Base-by-base conservation (phyloP, 2,329 filamentous ascomycete species). In the Apiospora arundinis region DNA sequence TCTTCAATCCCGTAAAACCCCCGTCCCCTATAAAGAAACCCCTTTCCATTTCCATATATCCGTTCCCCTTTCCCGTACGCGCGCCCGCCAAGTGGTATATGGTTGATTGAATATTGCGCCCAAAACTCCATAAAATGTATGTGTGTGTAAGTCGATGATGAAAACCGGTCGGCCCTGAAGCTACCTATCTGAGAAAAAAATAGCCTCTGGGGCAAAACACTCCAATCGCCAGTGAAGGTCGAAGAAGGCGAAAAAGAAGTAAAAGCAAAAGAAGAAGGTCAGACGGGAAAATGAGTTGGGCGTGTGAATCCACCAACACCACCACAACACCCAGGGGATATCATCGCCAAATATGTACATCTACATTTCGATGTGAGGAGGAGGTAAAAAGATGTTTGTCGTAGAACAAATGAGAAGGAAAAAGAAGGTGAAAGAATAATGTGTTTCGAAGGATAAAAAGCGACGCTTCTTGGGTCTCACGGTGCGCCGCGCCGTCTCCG, bases 401-500 rank as follows among this genome's bases (percentile, higher is more conserved):
- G 18, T 40, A 63, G 56, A 63, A 63, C 56, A 63, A 63, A 63
- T 63, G 56, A 63, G 56, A 42, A 56, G 56, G n/a, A 23, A 21
- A 67, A 52, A 56, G 7, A 16, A 23, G 25, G 66, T 40, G 28
- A 32, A 56, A 3, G 14, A n/a, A 63, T 40, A n/a, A 45, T 45
- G 32, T 63, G 32, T 63, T 40, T 63, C 32, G 49, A 68, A 40
- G 16, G 23, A 37, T 49, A n/a, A 67, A 18, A 21, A 3, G n/a
- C 42, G 32, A 32, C 32, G 32, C 32, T 32, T 21, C 18, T 18
- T 60, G 14, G 14, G 28, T 11, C n/a, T 77, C 67, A 80, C 69
- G 82, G 80, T 71, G 80, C 84, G 49, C 88, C 89, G 74, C 94
- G 88, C 79, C 94, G 88, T 78, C 95, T 88, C 73, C 95, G 88